phyloP scores from a whole-genome alignment of 2,329 filamentous ascomycete species.

The Lachnellula occidentalis region DNA sequence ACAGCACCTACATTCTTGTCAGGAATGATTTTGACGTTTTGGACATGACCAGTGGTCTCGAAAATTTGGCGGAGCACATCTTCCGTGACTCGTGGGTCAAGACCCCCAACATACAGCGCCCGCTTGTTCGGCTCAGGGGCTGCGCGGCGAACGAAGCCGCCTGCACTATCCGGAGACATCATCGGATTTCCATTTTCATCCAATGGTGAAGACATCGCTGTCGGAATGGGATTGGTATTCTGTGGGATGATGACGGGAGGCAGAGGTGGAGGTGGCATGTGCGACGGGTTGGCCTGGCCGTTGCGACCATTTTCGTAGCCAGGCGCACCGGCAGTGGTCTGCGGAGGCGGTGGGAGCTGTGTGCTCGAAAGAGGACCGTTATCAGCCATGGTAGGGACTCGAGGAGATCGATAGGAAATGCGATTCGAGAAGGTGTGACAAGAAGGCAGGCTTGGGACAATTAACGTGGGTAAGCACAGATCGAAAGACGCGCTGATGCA shows the following conservation, averaged over 20 bases:
- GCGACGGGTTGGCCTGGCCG: slow-evolving; percentile 61
- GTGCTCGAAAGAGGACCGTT: slow-evolving; percentile 56
- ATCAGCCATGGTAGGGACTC: slow-evolving; percentile 65
- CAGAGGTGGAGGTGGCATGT: slow-evolving; percentile 86
- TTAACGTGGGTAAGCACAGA: slow-evolving; percentile 16
- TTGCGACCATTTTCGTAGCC: slow-evolving; percentile 75
- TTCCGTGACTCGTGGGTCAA: slow-evolving; percentile 93
- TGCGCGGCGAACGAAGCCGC: slow-evolving; percentile 77
- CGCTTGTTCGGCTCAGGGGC: slow-evolving; percentile 98
- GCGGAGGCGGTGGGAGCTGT: slow-evolving; percentile 65
- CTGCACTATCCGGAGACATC: slow-evolving; percentile 80
- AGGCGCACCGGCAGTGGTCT: slow-evolving; percentile 63
- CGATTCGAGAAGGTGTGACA: slow-evolving; percentile 12
- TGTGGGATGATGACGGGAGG: slow-evolving; percentile 82
- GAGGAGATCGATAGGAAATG: slow-evolving; percentile 18
- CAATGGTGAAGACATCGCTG: slow-evolving; percentile 84
- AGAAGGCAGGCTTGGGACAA: slow-evolving; percentile 21
- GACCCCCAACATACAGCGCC: slow-evolving; percentile 88
- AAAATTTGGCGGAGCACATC: slow-evolving; percentile 97
- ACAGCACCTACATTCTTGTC: slow-evolving; percentile 88
- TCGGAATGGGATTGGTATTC: slow-evolving; percentile 93
- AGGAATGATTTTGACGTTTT: slow-evolving; percentile 98
- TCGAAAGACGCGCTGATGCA: slow-evolving; percentile 18
- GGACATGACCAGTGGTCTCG: slow-evolving; percentile 95
- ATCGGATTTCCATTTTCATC: slow-evolving; percentile 55